Evolutionary conservation across 441 rosid genomes (phyloP).

Genomic region (Pelargonium australe): DNA sequence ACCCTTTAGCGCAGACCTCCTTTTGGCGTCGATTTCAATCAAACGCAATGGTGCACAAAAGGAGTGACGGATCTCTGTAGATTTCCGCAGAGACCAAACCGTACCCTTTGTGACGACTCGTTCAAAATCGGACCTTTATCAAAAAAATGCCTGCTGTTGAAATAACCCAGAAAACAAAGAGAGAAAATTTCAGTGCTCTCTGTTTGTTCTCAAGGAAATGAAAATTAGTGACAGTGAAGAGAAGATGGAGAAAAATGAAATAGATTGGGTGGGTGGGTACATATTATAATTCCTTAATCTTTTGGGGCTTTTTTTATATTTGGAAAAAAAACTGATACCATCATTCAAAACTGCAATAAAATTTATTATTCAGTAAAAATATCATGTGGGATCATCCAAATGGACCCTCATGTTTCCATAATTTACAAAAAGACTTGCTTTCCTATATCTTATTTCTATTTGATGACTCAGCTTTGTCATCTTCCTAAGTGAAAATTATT

Average conservation of each 20-base stretch:
- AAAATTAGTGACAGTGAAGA: conserved; percentile 30
- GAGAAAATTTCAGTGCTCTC: not conserved
- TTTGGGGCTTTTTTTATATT: not conserved
- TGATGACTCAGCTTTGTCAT: not conserved
- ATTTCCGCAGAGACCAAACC: not conserved
- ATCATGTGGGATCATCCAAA: not conserved
- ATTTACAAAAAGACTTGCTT: not conserved
- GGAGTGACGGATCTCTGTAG: conserved; percentile 4
- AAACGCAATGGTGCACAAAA: not conserved
- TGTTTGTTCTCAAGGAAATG: conserved; percentile 15
- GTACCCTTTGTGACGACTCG: not conserved
- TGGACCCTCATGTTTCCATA: not conserved
- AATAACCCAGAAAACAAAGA: conserved; percentile 19
- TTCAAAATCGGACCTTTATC: not conserved
- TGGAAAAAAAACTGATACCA: not conserved
- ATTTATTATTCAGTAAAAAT: not conserved
- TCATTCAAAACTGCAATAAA: no score
- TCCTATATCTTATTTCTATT: not conserved
- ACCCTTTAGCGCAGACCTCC: conserved; percentile 7
- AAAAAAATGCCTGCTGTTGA: conserved; percentile 23
- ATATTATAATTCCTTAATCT: not conserved
- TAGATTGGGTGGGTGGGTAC: conserved; percentile 47
- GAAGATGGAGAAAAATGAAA: conserved; percentile 26
- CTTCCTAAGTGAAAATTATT: not conserved
- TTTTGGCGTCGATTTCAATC: not conserved